Conservation (phyloP, 495 filamentous ascomycete species). For the Friedmanniomyces simplex region DNA sequence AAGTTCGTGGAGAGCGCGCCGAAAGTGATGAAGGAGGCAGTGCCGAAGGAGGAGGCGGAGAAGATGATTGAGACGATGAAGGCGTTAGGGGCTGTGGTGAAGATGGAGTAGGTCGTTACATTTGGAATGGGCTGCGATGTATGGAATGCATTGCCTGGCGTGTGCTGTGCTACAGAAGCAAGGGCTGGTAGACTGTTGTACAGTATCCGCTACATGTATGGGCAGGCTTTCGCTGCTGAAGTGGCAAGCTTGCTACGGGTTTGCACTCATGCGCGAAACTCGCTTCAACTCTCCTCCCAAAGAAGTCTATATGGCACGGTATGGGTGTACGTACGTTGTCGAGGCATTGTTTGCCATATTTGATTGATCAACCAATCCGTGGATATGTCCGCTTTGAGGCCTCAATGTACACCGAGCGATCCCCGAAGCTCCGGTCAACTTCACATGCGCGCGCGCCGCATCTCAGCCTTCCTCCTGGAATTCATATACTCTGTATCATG, state of each 20-base stretch:
- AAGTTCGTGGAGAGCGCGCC: slow-evolving; percentile 98
- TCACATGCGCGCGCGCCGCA: not conserved
- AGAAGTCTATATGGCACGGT: too few species aligned
- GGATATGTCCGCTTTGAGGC: not conserved
- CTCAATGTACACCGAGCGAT: not conserved
- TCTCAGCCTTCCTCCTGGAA: not conserved
- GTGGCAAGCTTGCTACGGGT: too few species aligned
- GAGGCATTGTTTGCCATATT: not conserved
- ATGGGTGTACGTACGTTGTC: too few species aligned
- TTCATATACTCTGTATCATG: not conserved
- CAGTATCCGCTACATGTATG: not conserved
- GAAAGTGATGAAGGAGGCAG: slow-evolving; percentile 96
- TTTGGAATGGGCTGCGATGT: not conserved
- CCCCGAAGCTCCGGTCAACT: not conserved
- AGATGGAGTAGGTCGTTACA: slow-evolving; percentile 62
- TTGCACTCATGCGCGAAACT: not conserved
- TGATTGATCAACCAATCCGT: not conserved
- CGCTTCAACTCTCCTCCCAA: too few species aligned
- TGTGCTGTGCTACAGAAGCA: not conserved
- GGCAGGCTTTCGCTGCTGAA: too few species aligned
- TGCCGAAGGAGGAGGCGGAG: slow-evolving; percentile 96
- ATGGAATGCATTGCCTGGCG: not conserved
- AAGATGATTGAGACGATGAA: slow-evolving; percentile 95
- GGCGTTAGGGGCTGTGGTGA: slow-evolving; percentile 75
- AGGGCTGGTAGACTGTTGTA: not conserved